Base-by-base conservation (phyloP, 257 asterid species). In the Solanum paucissectum region DNA sequence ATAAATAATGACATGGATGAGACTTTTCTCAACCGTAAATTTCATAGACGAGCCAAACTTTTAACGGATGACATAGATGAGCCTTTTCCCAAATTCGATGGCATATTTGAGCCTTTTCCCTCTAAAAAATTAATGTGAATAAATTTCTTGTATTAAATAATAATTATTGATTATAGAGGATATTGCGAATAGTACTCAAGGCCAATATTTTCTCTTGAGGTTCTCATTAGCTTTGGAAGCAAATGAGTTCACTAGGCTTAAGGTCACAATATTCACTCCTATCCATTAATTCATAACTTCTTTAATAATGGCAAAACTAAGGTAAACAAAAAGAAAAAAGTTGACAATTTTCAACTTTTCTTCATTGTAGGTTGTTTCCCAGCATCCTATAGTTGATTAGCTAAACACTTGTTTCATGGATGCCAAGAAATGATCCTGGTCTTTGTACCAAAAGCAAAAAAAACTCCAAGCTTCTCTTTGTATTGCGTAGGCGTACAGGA, bases 401-500 rank as follows among this genome's bases (percentile, higher is more conserved):
- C 86, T n/a, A 37, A 69, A 37, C 73, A 66, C 90, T 25, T 88
- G 86, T 79, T 69, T 88, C 91, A 91, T 92, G 94, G 91, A 90
- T 84, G 87, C 91, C 89, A 83, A 90, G 79, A 87, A 88, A 81
- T 90, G 92, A 90, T 37, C 91, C 87, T 90, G 44, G 90, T 90
- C 64, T 89, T 89, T 88, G 69, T 90, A 55, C 72, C 87, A 64
- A 88, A 58, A 68, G 52, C 60, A 62, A 71, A 75, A 27, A 81
- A 40, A 85, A 38, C 42, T 16, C 23, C 20, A 58, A 64, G 18
- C 20, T 76, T 64, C 46, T 2, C 21, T 33, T 74, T 55, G 73
- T 79, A 23, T 46, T 44, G 40, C 42, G 36, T 44, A 90, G 98
- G 98, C 96, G 94, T 94, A 92, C 98, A 93, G 97, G 98, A 93